phyloP scores from a whole-genome alignment of 805 yeast species.

The Kazachstania bromeliacearum region DNA sequence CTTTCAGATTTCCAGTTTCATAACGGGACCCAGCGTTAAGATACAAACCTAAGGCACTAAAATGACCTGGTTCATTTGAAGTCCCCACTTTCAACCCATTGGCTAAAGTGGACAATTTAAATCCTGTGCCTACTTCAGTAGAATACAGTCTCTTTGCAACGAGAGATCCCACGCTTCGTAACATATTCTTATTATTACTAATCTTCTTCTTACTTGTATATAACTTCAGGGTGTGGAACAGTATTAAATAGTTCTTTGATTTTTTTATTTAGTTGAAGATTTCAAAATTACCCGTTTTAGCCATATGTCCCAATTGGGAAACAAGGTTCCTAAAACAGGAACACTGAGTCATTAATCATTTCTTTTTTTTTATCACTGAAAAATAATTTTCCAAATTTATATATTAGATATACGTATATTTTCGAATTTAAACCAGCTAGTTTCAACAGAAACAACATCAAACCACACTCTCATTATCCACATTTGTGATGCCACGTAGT shows the following conservation, averaged over 20 bases:
- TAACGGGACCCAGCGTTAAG: conserved; percentile 85
- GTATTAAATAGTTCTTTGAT: too few species aligned
- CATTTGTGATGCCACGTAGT: conserved; percentile 42
- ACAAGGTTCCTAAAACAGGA: too few species aligned
- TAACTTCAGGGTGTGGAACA: too few species aligned
- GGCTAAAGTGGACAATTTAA: conserved; percentile 36
- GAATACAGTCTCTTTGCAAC: conserved; percentile 15
- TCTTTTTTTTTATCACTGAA: background rate
- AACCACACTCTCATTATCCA: too few species aligned
- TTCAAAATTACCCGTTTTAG: background rate
- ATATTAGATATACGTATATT: background rate
- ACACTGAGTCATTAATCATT: too few species aligned
- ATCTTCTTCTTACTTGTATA: too few species aligned
- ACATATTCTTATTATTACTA: background rate
- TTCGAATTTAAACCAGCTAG: too few species aligned
- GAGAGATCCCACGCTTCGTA: background rate
- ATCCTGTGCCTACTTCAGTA: conserved; percentile 5
- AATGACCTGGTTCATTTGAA: conserved; percentile 81
- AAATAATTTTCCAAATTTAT: background rate
- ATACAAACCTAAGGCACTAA: conserved; percentile 82
- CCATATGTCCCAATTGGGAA: background rate
- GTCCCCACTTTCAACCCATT: conserved; percentile 82
- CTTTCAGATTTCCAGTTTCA: conserved; percentile 53
- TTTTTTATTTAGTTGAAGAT: too few species aligned
- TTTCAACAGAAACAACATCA: too few species aligned